Conservation (phyloP, 257 asterid species). For the Fraxinus cuspidata region DNA sequence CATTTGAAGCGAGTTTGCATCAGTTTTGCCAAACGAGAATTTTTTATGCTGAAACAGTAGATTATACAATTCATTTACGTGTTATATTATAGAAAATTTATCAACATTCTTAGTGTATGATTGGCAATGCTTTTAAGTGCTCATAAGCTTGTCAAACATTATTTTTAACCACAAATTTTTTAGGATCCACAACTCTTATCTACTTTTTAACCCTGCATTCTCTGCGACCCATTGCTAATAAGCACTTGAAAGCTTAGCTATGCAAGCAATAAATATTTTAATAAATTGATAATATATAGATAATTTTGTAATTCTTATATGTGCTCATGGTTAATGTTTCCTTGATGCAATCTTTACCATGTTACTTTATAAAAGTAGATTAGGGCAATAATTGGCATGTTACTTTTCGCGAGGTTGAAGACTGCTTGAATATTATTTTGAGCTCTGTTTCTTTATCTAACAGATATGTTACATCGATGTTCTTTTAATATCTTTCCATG, state of each 20-base stretch:
- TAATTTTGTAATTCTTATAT: not conserved
- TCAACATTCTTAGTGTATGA: not conserved
- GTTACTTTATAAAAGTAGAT: not conserved
- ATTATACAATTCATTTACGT: not conserved
- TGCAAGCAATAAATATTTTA: not conserved
- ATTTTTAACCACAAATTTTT: too few species aligned
- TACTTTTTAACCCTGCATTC: too few species aligned
- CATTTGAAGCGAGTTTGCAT: not conserved
- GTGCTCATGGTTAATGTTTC: not conserved
- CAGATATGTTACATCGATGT: not conserved
- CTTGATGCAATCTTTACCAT: not conserved
- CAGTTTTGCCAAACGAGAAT: not conserved
- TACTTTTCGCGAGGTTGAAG: not conserved
- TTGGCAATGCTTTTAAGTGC: too few species aligned
- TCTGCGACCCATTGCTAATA: too few species aligned
- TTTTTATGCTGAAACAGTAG: not conserved
- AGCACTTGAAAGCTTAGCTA: too few species aligned
- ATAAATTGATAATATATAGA: not conserved
- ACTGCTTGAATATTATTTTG: not conserved
- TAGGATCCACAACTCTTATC: too few species aligned
- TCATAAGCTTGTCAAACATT: too few species aligned
- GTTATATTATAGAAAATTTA: not conserved
- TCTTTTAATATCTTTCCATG: not conserved
- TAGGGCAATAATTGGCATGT: not conserved
- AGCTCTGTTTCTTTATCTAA: not conserved